Conservation (phyloP, 2,329 filamentous ascomycete species). For the Diaporthe sp. region DNA sequence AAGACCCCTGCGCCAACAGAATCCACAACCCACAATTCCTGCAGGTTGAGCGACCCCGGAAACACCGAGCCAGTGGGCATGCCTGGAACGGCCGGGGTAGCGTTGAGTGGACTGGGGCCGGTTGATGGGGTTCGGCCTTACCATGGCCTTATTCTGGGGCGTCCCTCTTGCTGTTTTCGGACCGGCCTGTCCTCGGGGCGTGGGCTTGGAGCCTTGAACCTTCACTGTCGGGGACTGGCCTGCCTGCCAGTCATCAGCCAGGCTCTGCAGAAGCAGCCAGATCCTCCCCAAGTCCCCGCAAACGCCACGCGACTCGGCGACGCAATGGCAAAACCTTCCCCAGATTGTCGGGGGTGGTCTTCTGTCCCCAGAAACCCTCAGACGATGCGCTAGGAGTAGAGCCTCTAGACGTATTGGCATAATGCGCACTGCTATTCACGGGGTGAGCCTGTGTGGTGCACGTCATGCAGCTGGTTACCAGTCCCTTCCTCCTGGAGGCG, state of each 20-base stretch:
- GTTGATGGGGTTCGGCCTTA: slow-evolving; percentile 34
- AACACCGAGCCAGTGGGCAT: slow-evolving; percentile 15
- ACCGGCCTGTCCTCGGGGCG: slow-evolving; percentile 28
- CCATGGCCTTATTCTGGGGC: slow-evolving; percentile 35
- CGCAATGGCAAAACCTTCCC: slow-evolving; percentile 23
- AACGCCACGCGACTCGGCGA: slow-evolving; percentile 31
- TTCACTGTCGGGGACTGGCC: slow-evolving; percentile 9
- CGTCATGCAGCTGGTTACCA: not conserved
- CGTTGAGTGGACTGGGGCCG: slow-evolving; percentile 17
- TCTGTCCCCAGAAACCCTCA: not conserved
- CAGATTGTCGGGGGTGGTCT: not conserved
- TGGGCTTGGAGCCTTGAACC: slow-evolving; percentile 15
- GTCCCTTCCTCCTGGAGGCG: not conserved
- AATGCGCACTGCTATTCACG: not conserved
- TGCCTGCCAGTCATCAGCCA: not conserved
- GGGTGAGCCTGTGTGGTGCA: not conserved
- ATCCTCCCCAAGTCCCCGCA: slow-evolving; percentile 20
- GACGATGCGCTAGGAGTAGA: slow-evolving; percentile 20
- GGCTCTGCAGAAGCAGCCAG: slow-evolving; percentile 10
- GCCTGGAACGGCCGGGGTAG: slow-evolving; percentile 8
- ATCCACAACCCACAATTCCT: slow-evolving; percentile 7
- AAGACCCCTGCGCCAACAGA: not conserved
- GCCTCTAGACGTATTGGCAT: slow-evolving; percentile 10
- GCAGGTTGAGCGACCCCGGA: slow-evolving; percentile 11
- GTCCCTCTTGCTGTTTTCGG: slow-evolving; percentile 7